phyloP scores from a whole-genome alignment of 345 rosid genomes.

The Populus nigra region DNA sequence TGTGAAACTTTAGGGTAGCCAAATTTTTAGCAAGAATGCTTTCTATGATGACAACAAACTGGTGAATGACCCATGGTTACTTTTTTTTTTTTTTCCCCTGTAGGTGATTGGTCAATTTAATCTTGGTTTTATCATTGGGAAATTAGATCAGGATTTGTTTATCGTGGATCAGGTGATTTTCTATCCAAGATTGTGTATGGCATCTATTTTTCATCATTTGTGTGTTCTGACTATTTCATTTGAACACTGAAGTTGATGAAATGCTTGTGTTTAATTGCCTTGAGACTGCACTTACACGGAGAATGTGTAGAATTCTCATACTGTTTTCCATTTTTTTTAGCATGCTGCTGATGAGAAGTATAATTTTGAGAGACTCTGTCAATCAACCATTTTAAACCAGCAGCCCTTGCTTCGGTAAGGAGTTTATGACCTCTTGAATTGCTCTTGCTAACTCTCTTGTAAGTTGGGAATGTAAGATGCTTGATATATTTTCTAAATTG shows the following conservation, averaged over 20 bases:
- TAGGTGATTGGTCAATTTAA: conserved; percentile 97
- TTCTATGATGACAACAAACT: background rate
- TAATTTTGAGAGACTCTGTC: conserved; percentile 81
- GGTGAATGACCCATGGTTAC: background rate
- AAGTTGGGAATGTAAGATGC: background rate
- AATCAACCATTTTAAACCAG: conserved; percentile 85
- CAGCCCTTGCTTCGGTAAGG: conserved; percentile 92
- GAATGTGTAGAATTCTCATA: background rate
- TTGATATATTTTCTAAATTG: background rate
- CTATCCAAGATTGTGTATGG: conserved; percentile 16
- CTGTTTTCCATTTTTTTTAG: conserved; percentile 31
- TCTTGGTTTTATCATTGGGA: conserved; percentile 94
- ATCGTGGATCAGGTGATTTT: conserved; percentile 90
- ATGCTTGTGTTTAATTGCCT: background rate
- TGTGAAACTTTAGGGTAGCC: background rate
- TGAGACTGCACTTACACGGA: background rate
- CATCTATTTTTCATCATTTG: conserved; percentile 3
- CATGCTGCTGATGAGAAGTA: conserved; percentile 99
- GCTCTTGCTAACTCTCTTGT: background rate
- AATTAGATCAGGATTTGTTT: conserved; percentile 82
- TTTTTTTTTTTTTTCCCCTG: background rate
- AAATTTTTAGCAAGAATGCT: background rate
- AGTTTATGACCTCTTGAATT: conserved; percentile 22
- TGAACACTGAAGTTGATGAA: conserved; percentile 1
- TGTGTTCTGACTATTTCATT: conserved; percentile 6